Conservation (phyloP, 805 yeast species). For the Brettanomyces bruxellensis region DNA sequence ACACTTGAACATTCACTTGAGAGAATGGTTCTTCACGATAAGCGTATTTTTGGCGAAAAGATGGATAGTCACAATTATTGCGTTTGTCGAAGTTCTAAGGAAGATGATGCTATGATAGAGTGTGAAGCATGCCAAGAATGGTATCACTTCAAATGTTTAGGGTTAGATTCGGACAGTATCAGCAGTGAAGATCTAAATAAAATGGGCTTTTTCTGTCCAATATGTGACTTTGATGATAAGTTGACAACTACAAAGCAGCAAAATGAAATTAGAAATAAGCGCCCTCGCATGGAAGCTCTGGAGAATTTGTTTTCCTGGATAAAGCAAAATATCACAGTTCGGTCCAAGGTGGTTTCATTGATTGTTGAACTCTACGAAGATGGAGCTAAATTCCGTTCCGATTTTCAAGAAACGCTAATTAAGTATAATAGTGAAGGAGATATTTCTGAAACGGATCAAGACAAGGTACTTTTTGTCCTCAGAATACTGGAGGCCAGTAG, state of each 20-base stretch:
- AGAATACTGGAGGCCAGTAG: slow-evolving; percentile 41
- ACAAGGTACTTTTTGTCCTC: slow-evolving; percentile 31
- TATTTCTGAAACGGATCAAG: not conserved
- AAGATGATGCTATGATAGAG: slow-evolving; percentile 55
- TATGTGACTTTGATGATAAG: slow-evolving; percentile 34
- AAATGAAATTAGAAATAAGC: slow-evolving; percentile 3
- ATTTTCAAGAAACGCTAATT: not conserved
- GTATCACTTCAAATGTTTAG: slow-evolving; percentile 58
- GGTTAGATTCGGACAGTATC: slow-evolving; percentile 18
- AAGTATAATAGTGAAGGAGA: not conserved
- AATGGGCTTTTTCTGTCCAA: slow-evolving; percentile 38
- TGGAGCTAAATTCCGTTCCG: slow-evolving; percentile 6
- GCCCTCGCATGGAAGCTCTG: slow-evolving; percentile 8
- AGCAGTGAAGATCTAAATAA: slow-evolving; percentile 15
- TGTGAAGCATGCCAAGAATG: slow-evolving; percentile 66
- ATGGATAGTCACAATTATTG: slow-evolving; percentile 32
- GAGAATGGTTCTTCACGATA: slow-evolving; percentile 1
- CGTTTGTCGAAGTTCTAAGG: slow-evolving; percentile 48
- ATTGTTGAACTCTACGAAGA: slow-evolving; percentile 8
- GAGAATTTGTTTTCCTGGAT: slow-evolving; percentile 9
- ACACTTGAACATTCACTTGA: not conserved
- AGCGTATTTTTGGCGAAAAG: slow-evolving; percentile 11
- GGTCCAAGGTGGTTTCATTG: slow-evolving; percentile 10
- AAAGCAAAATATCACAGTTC: slow-evolving; percentile 6
- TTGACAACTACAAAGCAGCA: slow-evolving; percentile 14